Evolutionary conservation across 495 filamentous ascomycete genomes (phyloP).

Genomic region (Arthonia radiata): DNA sequence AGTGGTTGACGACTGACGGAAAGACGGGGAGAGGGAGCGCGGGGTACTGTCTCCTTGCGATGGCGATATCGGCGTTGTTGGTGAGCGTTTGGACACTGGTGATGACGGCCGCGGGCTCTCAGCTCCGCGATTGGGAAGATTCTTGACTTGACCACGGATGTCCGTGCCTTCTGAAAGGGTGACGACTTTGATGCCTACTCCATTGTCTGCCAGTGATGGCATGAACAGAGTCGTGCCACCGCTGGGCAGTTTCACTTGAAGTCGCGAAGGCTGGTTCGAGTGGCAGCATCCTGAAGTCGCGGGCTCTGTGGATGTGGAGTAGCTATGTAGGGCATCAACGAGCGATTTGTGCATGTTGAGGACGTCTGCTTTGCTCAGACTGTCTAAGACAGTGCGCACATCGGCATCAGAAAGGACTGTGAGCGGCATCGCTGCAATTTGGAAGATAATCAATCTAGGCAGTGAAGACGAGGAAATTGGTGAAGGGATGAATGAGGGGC

Average conservation of each 20-base stretch:
- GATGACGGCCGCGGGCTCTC: too few species aligned
- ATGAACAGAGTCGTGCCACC: constrained; percentile 76
- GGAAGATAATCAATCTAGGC: too few species aligned
- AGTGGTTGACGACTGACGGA: too few species aligned
- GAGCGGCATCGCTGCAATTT: too few species aligned
- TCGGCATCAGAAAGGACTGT: constrained; percentile 50
- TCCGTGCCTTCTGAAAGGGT: constrained; percentile 13
- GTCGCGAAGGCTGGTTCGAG: constrained; percentile 53
- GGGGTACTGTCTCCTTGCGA: too few species aligned
- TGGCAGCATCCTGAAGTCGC: constrained; percentile 23
- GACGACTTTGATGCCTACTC: constrained; percentile 38
- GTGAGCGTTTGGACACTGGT: too few species aligned
- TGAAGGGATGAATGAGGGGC: too few species aligned
- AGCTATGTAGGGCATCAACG: constrained; percentile 53
- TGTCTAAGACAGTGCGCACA: constrained; percentile 43
- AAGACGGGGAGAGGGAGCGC: too few species aligned
- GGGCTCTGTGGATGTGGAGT: constrained; percentile 43
- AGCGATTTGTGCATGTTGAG: constrained; percentile 37
- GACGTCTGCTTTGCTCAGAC: constrained; percentile 43
- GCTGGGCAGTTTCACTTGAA: constrained; percentile 39
- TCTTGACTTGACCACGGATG: too few species aligned
- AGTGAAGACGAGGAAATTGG: too few species aligned
- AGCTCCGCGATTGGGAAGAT: too few species aligned
- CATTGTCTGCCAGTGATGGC: constrained; percentile 42
- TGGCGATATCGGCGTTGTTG: too few species aligned